These are phyloP conservation scores for Colletotrichum eleusines DNA, from an alignment of 2,329 filamentous ascomycete genomes.

Conservation along the genomic window DNA sequence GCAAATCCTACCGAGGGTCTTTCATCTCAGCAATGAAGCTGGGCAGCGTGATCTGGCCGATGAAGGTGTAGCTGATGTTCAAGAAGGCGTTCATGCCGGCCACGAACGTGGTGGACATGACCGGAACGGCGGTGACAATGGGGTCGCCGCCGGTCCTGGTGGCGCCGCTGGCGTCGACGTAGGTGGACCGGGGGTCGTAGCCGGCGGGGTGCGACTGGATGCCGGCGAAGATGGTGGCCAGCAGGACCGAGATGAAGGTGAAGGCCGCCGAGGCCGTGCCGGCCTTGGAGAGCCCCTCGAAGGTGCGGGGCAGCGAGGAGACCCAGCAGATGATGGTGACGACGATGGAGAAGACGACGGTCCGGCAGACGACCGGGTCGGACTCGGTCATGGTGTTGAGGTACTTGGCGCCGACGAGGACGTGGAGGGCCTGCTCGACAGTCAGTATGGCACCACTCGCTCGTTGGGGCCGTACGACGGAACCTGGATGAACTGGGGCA, in stretches of 20 bases:
- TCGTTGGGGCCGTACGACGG: neutral
- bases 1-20: conserved; percentile 59
- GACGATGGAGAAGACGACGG: conserved; percentile 82
- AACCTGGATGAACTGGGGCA: conserved; percentile 33
- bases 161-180: conserved; percentile 47
- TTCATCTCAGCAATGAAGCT: conserved; percentile 97
- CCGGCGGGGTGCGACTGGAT: conserved; percentile 80
- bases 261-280: conserved; percentile 86
- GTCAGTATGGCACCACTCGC: neutral
- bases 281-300: conserved; percentile 81
- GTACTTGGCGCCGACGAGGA: conserved; percentile 86
- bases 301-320: conserved; percentile 87
- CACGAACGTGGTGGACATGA: conserved; percentile 81
- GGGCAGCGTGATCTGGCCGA: conserved; percentile 92
- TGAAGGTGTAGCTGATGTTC: conserved; percentile 97
- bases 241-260: conserved; percentile 88
- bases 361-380: conserved; percentile 75
- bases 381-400: conserved; percentile 87
- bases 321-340: conserved; percentile 81
- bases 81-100: conserved; percentile 87
- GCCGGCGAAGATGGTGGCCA: conserved; percentile 85
- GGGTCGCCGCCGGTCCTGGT: conserved; percentile 66
- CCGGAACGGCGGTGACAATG: conserved; percentile 75
- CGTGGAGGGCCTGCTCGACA: conserved; percentile 75
- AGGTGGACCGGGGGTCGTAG: conserved; percentile 65